phyloP scores from a whole-genome alignment of 768 basidiomycete genomes.

The Amanita phalloides region DNA sequence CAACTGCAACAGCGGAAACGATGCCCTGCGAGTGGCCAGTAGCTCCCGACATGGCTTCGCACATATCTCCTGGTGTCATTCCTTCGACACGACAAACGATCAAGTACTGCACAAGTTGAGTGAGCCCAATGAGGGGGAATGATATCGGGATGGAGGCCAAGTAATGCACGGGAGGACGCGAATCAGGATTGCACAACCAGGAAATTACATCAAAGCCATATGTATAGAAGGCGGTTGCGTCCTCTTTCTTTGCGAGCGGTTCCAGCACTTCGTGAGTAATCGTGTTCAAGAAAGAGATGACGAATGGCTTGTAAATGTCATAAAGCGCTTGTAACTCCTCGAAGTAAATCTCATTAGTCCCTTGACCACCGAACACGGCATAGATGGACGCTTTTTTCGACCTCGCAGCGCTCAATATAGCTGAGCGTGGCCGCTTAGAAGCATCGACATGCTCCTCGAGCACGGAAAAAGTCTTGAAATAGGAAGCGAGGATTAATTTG shows the following conservation, averaged over 20 bases:
- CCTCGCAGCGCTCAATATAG: conserved; percentile 54
- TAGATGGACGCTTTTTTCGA: conserved; percentile 67
- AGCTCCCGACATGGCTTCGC: conserved; percentile 66
- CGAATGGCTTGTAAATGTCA: conserved; percentile 85
- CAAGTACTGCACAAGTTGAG: conserved; percentile 91
- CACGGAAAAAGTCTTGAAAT: conserved; percentile 65
- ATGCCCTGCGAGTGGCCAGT: conserved; percentile 98
- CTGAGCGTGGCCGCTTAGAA: conserved; percentile 50
- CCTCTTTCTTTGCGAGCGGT: conserved; percentile 55
- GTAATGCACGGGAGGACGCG: conserved; percentile 75
- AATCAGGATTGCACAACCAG: conserved; percentile 67
- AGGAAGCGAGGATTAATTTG: conserved; percentile 66
- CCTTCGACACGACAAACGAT: conserved; percentile 66
- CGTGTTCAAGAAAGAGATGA: conserved; percentile 55
- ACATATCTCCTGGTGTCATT: conserved; percentile 72
- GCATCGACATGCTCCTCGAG: conserved; percentile 51
- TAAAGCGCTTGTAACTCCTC: conserved; percentile 89
- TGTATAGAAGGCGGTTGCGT: conserved; percentile 56
- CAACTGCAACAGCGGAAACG: conserved; percentile 84
- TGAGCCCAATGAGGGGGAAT: conserved; percentile 91
- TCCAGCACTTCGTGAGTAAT: conserved; percentile 58
- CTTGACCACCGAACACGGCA: conserved; percentile 96
- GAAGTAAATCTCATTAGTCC: conserved; percentile 96
- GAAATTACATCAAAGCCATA: conserved; percentile 73
- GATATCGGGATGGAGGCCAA: conserved; percentile 91